Evolutionary conservation across 83 land plant species (phyloP).

Genomic region (Picea engelmannii): DNA sequence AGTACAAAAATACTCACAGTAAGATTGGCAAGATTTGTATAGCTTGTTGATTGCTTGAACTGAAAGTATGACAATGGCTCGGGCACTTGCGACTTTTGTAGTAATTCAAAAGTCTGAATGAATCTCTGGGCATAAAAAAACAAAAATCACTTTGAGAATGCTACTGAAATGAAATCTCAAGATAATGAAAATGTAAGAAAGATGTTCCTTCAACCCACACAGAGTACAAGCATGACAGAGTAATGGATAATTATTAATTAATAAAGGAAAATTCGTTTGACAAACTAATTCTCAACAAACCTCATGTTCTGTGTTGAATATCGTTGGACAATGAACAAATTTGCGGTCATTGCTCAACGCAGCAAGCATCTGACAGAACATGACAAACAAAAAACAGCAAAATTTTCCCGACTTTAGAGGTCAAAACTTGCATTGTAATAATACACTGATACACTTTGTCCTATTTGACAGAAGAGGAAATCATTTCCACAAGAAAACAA

Average conservation of each 20-base stretch:
- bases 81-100: conserved; percentile 80
- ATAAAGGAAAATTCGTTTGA: background rate
- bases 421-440: too few species aligned
- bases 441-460: background rate
- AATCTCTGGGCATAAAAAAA: conserved; percentile 67
- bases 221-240: too few species aligned
- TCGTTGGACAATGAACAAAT: conserved; percentile 35
- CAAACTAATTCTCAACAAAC: conserved; percentile 23
- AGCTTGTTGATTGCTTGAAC: conserved; percentile 65
- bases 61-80: conserved; percentile 68
- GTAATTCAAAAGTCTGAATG: conserved; percentile 87
- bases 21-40: conserved; percentile 27
- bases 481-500: background rate
- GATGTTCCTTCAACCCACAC: too few species aligned
- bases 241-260: background rate
- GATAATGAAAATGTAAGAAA: too few species aligned
- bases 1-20: conserved; percentile 46
- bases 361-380: conserved; percentile 73
- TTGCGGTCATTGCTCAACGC: conserved; percentile 70
- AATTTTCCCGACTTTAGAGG: background rate
- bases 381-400: background rate
- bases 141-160: background rate
- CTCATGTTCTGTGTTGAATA: conserved; percentile 91
- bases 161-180: too few species aligned
- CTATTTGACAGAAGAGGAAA: background rate